Percentiles rank a stretch among this genome's conserved stretches.
Conservation (phyloP, 75 land plant species). For the Picea glauca region DNA sequence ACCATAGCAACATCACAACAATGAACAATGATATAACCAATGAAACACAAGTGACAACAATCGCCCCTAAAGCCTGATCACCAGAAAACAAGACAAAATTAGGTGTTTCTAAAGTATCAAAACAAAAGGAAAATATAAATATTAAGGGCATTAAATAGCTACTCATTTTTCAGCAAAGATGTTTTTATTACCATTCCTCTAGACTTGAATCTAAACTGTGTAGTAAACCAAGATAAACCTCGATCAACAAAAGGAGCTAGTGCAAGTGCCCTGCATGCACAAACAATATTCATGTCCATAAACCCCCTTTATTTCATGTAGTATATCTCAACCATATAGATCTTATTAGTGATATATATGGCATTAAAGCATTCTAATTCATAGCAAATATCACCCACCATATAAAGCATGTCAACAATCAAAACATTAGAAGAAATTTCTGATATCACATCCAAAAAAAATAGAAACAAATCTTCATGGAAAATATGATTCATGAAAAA, state of each 20-base stretch:
- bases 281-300: not conserved
- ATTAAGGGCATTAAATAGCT: not conserved
- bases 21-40: slow-evolving; percentile 50
- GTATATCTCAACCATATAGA: not conserved
- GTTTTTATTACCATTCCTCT: slow-evolving; percentile 44
- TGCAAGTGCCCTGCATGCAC: slow-evolving; percentile 71
- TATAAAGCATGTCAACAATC: not conserved
- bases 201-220: slow-evolving; percentile 58
- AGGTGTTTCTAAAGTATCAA: not conserved
- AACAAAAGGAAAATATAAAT: not conserved
- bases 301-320: not conserved
- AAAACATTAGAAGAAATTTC: not conserved
- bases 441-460: not conserved
- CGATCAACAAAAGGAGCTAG: slow-evolving; percentile 79
- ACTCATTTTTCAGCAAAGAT: not conserved
- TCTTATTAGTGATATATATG: not conserved
- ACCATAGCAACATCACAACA: slow-evolving; percentile 47
- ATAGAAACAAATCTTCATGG: not conserved
- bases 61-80: slow-evolving; percentile 61
- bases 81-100: not conserved
- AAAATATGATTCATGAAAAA: not conserved
- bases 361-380: not conserved
- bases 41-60: slow-evolving; percentile 54
- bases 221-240: slow-evolving; percentile 77
- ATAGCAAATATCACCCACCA: not conserved